phyloP scores from a whole-genome alignment of 495 filamentous ascomycete species.

The Neurospora sp. region DNA sequence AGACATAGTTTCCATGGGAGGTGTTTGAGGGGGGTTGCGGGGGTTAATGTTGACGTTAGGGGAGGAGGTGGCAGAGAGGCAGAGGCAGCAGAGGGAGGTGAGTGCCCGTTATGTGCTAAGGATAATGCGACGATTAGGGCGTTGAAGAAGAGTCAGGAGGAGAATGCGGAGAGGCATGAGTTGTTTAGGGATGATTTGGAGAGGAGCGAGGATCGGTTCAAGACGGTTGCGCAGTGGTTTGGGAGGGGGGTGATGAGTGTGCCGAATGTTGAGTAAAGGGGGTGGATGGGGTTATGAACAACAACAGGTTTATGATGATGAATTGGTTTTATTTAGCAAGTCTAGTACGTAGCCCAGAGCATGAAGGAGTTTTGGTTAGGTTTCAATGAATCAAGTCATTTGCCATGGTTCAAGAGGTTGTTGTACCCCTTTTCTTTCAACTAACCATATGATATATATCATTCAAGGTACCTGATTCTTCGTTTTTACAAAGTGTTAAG shows the following conservation, averaged over 20 bases:
- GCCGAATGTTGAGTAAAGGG: slow-evolving; percentile 22
- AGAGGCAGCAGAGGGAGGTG: slow-evolving; percentile 45
- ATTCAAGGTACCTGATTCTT: too few species aligned
- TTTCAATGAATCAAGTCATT: not conserved
- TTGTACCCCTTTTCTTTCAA: too few species aligned
- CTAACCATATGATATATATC: too few species aligned
- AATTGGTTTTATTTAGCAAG: not conserved
- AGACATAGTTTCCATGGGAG: slow-evolving; percentile 92
- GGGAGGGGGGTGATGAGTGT: slow-evolving; percentile 78
- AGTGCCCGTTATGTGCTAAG: slow-evolving; percentile 75
- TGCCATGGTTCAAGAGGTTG: not conserved
- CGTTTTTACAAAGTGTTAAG: too few species aligned
- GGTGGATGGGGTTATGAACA: not conserved
- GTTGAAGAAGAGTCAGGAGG: slow-evolving; percentile 76
- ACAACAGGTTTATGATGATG: not conserved
- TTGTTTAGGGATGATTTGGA: slow-evolving; percentile 73
- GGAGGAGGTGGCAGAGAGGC: slow-evolving; percentile 17
- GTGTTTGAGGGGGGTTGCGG: slow-evolving; percentile 47
- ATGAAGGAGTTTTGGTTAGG: not conserved
- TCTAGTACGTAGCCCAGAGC: not conserved
- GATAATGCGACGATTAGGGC: slow-evolving; percentile 80
- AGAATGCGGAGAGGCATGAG: slow-evolving; percentile 81
- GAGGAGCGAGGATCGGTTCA: slow-evolving; percentile 75
- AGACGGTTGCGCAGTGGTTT: slow-evolving; percentile 86
- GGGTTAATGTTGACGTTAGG: slow-evolving; percentile 14